Conservation (phyloP, 169 alveolate genomes). For the Blepharisma undulans region DNA sequence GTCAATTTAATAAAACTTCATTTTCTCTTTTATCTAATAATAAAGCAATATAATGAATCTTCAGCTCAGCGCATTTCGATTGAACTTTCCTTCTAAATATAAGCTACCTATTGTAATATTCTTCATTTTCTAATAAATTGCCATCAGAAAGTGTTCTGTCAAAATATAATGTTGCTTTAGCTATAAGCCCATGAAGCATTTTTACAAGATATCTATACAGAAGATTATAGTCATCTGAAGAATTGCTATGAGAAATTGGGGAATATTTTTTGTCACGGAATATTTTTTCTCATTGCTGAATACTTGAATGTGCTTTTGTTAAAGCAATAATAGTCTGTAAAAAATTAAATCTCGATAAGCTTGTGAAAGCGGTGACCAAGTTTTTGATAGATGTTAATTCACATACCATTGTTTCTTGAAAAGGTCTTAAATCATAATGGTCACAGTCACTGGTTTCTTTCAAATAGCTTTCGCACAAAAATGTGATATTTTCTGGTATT, state of each 20-base stretch:
- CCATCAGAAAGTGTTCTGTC: neutral
- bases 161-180: slow-evolving; percentile 10
- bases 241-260: neutral
- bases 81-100: neutral
- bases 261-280: slow-evolving; percentile 2
- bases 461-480: neutral
- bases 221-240: neutral
- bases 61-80: neutral
- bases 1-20: neutral
- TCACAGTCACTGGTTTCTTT: neutral
- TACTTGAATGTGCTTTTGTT: slow-evolving; percentile 16
- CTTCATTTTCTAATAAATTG: neutral
- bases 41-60: neutral
- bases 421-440: neutral
- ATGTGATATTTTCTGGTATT: neutral
- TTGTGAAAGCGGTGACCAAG: neutral
- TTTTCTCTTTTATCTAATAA: neutral
- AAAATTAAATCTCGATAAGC: neutral
- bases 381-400: neutral
- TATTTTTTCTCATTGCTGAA: slow-evolving; percentile 20
- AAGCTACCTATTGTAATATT: slow-evolving; percentile 14
- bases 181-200: neutral
- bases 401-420: neutral
- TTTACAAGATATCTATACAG: neutral
- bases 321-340: slow-evolving; percentile 9